phyloP scores from a whole-genome alignment of 306 rosid genomes.

The Albizia julibrissin region DNA sequence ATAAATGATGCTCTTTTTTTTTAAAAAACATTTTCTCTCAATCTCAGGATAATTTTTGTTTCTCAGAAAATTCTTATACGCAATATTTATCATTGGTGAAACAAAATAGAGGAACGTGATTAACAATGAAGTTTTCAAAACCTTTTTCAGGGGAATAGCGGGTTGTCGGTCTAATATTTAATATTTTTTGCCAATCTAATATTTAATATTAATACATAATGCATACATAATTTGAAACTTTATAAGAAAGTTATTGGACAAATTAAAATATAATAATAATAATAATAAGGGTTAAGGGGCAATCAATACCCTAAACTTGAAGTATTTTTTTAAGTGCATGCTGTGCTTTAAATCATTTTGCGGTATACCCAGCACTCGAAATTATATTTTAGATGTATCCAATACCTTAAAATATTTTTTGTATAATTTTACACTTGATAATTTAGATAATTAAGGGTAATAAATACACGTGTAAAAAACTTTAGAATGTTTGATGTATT shows the following conservation, averaged over 20 bases:
- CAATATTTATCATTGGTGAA: neutral
- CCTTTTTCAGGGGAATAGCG: neutral
- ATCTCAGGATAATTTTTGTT: neutral
- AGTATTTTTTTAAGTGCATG: too few species aligned
- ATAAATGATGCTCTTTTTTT: too few species aligned
- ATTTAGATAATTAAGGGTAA: too few species aligned
- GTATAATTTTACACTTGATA: rapidly evolving
- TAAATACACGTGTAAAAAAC: too few species aligned
- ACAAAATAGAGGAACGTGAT: neutral
- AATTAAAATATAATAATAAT: too few species aligned
- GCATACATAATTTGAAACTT: neutral
- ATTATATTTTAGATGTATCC: rapidly evolving
- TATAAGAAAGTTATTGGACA: too few species aligned
- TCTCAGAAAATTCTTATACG: neutral
- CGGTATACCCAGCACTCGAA: too few species aligned
- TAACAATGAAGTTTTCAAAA: neutral
- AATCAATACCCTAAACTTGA: rapidly evolving
- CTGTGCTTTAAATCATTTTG: too few species aligned
- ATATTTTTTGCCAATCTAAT: neutral
- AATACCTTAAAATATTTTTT: too few species aligned
- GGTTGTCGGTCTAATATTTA: neutral
- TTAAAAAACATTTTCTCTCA: too few species aligned
- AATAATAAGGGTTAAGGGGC: too few species aligned
- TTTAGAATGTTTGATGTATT: too few species aligned
- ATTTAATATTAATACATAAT: neutral